phyloP scores from a whole-genome alignment of 306 rosid species.

The Rosa rugosa region DNA sequence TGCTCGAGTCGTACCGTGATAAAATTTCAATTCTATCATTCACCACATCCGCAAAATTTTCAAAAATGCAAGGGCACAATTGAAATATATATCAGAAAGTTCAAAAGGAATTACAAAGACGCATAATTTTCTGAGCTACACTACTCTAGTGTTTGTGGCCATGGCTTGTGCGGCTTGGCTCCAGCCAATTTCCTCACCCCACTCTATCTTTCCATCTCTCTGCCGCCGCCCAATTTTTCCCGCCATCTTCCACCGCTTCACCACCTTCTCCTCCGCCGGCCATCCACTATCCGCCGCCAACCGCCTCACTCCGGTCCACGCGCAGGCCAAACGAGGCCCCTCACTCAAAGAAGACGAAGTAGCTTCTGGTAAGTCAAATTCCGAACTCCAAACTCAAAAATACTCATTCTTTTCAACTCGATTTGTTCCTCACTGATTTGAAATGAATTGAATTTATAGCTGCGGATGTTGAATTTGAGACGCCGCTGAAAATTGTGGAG shows the following conservation, averaged over 20 bases:
- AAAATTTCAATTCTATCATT: too few relatives aligned
- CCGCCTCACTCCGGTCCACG: conserved; percentile 29
- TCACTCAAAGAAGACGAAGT: conserved; percentile 50
- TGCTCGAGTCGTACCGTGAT: too few relatives aligned
- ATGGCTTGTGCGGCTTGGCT: conserved; percentile 49
- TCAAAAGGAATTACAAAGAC: neutral
- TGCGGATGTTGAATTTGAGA: conserved; percentile 62
- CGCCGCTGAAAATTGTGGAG: conserved; percentile 64
- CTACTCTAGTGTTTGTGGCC: conserved; percentile 13
- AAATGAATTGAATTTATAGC: conserved; percentile 35
- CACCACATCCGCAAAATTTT: neutral
- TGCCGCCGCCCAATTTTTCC: conserved; percentile 32
- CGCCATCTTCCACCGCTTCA: conserved; percentile 28
- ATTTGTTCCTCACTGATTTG: neutral
- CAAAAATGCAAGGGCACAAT: neutral
- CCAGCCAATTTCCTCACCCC: conserved; percentile 19
- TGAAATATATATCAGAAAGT: neutral
- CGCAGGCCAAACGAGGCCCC: conserved; percentile 52
- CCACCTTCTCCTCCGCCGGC: conserved; percentile 25
- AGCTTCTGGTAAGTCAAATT: conserved; percentile 56
- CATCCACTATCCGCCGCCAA: conserved; percentile 21
- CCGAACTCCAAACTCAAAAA: conserved; percentile 15
- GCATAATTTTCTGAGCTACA: neutral
- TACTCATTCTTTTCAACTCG: neutral
- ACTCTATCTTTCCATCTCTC: conserved; percentile 26